A percentile compares a stretch with the other conserved stretches of the same genome.
Conservation (phyloP, 2,329 filamentous ascomycete species). For the Zarea fungicola region DNA sequence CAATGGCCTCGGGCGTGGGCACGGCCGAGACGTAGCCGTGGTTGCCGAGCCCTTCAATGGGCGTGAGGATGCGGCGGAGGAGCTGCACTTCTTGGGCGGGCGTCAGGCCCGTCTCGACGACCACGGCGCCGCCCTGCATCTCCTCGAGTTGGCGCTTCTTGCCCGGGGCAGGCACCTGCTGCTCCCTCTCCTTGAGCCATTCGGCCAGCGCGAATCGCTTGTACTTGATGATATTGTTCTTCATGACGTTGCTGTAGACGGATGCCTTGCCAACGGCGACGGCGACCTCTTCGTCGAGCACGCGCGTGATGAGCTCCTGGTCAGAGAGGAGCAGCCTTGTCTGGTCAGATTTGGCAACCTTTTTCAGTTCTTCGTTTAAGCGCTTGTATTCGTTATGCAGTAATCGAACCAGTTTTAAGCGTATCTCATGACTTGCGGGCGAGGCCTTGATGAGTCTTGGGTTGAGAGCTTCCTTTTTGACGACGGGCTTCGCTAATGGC, state of each 20-base stretch:
- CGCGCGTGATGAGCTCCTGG: conserved; percentile 62
- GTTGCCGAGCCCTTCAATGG: conserved; percentile 56
- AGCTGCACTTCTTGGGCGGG: conserved; percentile 62
- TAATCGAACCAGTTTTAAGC: conserved; percentile 53
- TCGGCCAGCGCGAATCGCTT: conserved; percentile 67
- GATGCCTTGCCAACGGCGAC: conserved; percentile 59
- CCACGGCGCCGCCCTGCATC: conserved; percentile 35
- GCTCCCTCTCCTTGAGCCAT: conserved; percentile 61
- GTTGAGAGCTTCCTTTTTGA: conserved; percentile 53
- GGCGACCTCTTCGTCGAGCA: conserved; percentile 74
- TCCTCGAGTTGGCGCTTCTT: conserved; percentile 27
- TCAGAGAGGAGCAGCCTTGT: conserved; percentile 52
- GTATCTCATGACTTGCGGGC: conserved; percentile 52
- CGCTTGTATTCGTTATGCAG: conserved; percentile 62
- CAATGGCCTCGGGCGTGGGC: conserved; percentile 62
- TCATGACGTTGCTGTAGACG: conserved; percentile 81
- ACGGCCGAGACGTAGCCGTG: conserved; percentile 70
- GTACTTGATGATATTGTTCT: conserved; percentile 69
- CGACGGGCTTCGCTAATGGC: conserved; percentile 18
- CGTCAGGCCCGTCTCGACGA: conserved; percentile 65
- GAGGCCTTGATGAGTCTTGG: conserved; percentile 58
- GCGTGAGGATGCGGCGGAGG: conserved; percentile 57
- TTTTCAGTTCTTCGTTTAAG: conserved; percentile 59
- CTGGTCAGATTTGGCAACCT: conserved; percentile 41
- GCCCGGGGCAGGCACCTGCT: conserved; percentile 33